Evolutionary conservation across 768 basidiomycete species (phyloP).

Genomic region (Tylopilus felleus): DNA sequence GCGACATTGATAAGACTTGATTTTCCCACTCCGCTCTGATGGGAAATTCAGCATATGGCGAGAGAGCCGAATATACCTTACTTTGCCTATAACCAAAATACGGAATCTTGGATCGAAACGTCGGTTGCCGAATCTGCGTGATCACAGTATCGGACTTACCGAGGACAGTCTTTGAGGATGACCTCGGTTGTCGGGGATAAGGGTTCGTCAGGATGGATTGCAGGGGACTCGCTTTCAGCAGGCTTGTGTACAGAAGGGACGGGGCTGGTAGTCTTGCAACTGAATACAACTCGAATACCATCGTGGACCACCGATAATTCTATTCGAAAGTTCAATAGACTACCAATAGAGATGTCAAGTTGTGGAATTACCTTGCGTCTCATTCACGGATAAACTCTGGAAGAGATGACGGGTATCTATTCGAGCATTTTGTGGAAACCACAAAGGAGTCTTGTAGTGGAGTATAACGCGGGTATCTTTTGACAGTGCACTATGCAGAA

Average conservation of each 20-base stretch:
- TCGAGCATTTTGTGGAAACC: background rate
- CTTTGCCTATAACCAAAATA: conserved; percentile 3
- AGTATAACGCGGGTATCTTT: background rate
- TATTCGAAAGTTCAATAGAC: background rate
- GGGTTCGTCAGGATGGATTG: background rate
- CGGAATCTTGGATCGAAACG: background rate
- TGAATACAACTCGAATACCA: background rate
- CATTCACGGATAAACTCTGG: too few species aligned
- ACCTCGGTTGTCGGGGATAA: background rate
- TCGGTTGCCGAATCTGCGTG: background rate
- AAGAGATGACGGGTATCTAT: background rate
- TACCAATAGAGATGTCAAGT: background rate
- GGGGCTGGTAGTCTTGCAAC: background rate
- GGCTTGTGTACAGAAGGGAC: too few species aligned
- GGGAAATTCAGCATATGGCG: background rate
- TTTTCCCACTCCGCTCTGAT: background rate
- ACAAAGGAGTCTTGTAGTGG: background rate
- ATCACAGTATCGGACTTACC: background rate
- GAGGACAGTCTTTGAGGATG: background rate
- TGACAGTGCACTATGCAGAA: background rate
- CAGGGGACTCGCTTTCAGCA: too few species aligned
- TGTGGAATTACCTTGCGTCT: background rate
- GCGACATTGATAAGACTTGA: background rate
- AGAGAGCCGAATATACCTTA: background rate
- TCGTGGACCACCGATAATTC: background rate